Base-by-base conservation (phyloP, 2,329 filamentous ascomycete genomes). In the Verticillium longisporum region DNA sequence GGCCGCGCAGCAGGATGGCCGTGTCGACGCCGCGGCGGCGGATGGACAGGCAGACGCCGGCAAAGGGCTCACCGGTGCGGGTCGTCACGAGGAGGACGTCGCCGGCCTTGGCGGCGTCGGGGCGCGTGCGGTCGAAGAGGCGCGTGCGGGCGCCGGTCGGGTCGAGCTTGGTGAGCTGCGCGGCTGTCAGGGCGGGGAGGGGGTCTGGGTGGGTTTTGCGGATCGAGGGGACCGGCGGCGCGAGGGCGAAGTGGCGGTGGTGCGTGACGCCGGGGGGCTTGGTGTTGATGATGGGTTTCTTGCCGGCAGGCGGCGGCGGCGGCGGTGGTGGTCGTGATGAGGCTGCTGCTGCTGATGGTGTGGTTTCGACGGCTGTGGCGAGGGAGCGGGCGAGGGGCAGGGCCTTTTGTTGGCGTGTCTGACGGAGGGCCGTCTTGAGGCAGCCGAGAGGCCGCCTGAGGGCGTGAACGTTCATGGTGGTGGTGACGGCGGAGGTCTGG, bases 51-150 rank as follows among this genome's bases (percentile, higher is more conserved):
- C 91, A 90, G 14, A 95, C 91, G 50, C 95, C 95, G 1, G 92
- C 86, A 73, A 97, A 97, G 6, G 94, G 91, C 74, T 98, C 94
- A 64, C 87, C 90, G 15, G 78, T 73, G 73, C 88, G 89, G 70
- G 91, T 89, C 53, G 91, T 91, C 56, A 97, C 91, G 69, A 96
- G 91, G 38, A 99, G 83, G 66, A 99, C 91, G 75, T 99, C 95
- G 70, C 95, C 95, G 1, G 90, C 85, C 69, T 89, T 88, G 60
- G 89, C 92, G 69, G 87, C 85, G 73, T 97, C 92, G 36, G 84
- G 83, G 76, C 94, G 96, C 59, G 82, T 76, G 67, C 84, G 85
- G 66, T 87, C 85, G 80, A 99, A 97, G 61, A 99, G 87, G 36
- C 86, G 85, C 54, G 88, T 89, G 63, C 94, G 90, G 59, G 89